Evolutionary conservation across 371 early-diverging fungal species (phyloP).

Genomic region (Mucor lusitanicus): DNA sequence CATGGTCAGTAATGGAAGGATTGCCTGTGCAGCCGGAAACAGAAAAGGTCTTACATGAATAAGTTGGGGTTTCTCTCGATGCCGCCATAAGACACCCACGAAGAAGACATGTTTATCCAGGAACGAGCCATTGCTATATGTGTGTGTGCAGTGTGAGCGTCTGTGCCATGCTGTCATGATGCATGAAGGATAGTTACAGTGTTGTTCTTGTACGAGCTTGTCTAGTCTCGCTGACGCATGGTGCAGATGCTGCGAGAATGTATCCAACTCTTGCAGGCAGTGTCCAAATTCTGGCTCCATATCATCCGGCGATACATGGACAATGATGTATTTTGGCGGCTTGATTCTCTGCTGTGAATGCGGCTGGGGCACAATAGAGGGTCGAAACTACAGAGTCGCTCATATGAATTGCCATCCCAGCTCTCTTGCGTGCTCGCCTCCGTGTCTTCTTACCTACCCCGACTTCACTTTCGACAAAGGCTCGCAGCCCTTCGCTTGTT

Average conservation of each 20-base stretch:
- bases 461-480: constrained; percentile 51
- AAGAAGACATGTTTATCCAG: constrained; percentile 33
- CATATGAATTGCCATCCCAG: too few relatives aligned
- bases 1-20: background rate
- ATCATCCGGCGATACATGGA: constrained; percentile 25
- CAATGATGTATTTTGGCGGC: constrained; percentile 9
- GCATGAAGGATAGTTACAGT: constrained; percentile 8
- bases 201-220: constrained; percentile 12
- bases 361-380: background rate
- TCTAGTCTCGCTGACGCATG: constrained; percentile 3
- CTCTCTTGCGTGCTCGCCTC: background rate
- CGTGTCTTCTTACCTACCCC: constrained; percentile 38
- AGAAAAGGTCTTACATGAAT: constrained; percentile 30
- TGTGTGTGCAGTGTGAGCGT: background rate
- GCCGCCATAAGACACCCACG: constrained; percentile 42
- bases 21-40: background rate
- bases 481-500: constrained; percentile 43
- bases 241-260: constrained; percentile 8
- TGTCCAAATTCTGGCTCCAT: constrained; percentile 37
- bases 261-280: constrained; percentile 14
- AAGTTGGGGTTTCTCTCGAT: constrained; percentile 40
- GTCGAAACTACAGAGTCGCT: constrained; percentile 21
- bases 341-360: background rate
- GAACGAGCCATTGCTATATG: constrained; percentile 10
- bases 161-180: background rate